Base-by-base conservation (phyloP, 805 yeast genomes). In the Saturnispora silvae region DNA sequence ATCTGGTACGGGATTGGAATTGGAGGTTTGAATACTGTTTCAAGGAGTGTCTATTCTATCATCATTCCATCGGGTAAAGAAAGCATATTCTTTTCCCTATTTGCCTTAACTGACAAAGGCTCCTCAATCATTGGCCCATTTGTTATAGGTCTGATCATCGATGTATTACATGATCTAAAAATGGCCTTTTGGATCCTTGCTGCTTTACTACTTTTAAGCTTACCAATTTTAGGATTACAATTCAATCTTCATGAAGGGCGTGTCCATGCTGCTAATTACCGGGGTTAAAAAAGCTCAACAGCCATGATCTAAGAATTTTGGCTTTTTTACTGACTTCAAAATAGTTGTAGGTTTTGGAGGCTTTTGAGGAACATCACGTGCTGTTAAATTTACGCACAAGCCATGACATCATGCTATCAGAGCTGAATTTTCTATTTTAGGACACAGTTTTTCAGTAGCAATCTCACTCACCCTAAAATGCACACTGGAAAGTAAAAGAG, bases 81-180 rank as follows among this genome's bases (percentile, higher is more conserved):
- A 50, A 73, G 80, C 3, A 73, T 79, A 5, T 81, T 81, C 51
- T 81, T 82, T 57, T 78, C 89, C 11, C 60, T 81, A 30, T 82
- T 76, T 55, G 71, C 82, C 28, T 75, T 81, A 28, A 82, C 94
- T 1, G 92, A 81, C 54, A 81, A 82, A 50, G 89, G 92, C 3
- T 76, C 84, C 4, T 75, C 84, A 0, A 71, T 81, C 4, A 45
- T 81, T 20, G 92, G 94, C 0, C 92, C 94, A 0, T 57, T 76
- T 4, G 47, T 81, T 16, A 73, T 81, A n/a, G 92, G 86, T 0
- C 40, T 81, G 42, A 69, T 82, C 34, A 77, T 82, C 4, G 86
- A 82, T 56, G 60, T 59, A 40, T 78, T 85, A 0, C 89, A 81
- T 51, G 76, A 81, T 41, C 77, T 81, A 37, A 63, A 92, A 33